Base-by-base conservation (phyloP, 345 rosid species). In the Hibiscus tridactylites region DNA sequence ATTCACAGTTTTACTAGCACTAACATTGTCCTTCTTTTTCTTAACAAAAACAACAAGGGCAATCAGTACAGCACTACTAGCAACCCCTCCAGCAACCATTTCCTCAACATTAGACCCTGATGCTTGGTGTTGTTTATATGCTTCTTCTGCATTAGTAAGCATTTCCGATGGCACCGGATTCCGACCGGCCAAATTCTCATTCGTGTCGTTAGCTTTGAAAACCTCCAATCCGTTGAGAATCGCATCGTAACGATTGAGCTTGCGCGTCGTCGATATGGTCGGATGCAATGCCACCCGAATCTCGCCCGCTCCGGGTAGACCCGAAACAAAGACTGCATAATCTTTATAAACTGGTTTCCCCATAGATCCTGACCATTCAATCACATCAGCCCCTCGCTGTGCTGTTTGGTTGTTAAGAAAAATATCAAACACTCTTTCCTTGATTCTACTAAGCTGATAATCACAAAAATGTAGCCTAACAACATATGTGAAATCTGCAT, bases 391-490 rank as follows among this genome's bases (percentile, higher is more conserved):
- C 1, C 78, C 39, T 6, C 13, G 54, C 64, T 84, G 78, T 3
- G 91, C 86, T 2, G 81, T 81, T 47, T 76, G 82, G 26, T 83
- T 83, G 76, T 89, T 87, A 56, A 89, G 50, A 64, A 67, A 82
- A 54, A 87, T 83, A 74, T 85, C 76, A 54, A 85, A 87, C 68
- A 77, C 81, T 63, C 85, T 84, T 76, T 87, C 87, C 16, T 85
- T 83, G 9, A 79, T 52, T 69, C 62, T 75, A 1, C 62, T 54
- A 0, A 74, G n/a, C 6, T 72, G 71, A 79, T 74, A 78, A 59
- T 89, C 91, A 42, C 88, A 89, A 70, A 89, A 89, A 78, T 89
- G 91, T 8, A 87, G 62, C 70, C 91, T 77, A 11, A 87, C 80
- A 33, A 85, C 57, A 39, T 87, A 89, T 0, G 83, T 84, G 74